Percentiles rank a stretch among this genome's conserved stretches.
These are phyloP conservation scores for Tilletia walkeri DNA, from an alignment of 1,284 basidiomycete species.

Conservation along the genomic window DNA sequence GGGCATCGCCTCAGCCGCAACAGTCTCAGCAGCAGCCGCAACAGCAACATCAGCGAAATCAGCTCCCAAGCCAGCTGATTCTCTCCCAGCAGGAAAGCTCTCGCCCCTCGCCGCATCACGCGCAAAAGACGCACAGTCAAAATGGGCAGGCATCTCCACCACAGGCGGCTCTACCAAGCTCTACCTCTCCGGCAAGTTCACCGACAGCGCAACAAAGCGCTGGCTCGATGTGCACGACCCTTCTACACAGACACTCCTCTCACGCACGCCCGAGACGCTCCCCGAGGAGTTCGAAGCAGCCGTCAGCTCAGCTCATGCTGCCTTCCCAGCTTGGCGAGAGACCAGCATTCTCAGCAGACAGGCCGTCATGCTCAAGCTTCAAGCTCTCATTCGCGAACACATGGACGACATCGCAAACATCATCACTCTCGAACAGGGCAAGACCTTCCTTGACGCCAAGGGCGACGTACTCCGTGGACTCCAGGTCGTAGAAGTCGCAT, in stretches of 20 bases:
- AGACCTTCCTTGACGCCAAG: slow-evolving; percentile 71
- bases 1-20: not conserved
- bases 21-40: not conserved
- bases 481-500: slow-evolving; percentile 88
- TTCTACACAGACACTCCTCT: slow-evolving; percentile 82
- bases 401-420: slow-evolving; percentile 57
- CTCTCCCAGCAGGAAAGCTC: slow-evolving; percentile 26
- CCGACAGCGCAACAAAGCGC: slow-evolving; percentile 71
- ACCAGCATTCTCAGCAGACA: slow-evolving; percentile 84
- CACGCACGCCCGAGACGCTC: slow-evolving; percentile 85
- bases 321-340: slow-evolving; percentile 84
- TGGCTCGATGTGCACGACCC: slow-evolving; percentile 88
- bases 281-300: slow-evolving; percentile 77
- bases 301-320: slow-evolving; percentile 79
- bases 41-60: not conserved
- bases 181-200: slow-evolving; percentile 82
- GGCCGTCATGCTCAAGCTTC: slow-evolving; percentile 71
- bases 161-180: slow-evolving; percentile 67
- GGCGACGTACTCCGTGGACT: slow-evolving; percentile 90
- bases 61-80: not conserved
- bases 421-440: slow-evolving; percentile 54
- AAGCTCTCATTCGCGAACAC: slow-evolving; percentile 57
- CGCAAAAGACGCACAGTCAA: slow-evolving; percentile 44
- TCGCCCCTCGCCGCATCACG: slow-evolving; percentile 34
- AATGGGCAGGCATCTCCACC: slow-evolving; percentile 80